Evolutionary conservation across 2,329 filamentous ascomycete genomes (phyloP).

Genomic region (Paecilomyces fulvus): DNA sequence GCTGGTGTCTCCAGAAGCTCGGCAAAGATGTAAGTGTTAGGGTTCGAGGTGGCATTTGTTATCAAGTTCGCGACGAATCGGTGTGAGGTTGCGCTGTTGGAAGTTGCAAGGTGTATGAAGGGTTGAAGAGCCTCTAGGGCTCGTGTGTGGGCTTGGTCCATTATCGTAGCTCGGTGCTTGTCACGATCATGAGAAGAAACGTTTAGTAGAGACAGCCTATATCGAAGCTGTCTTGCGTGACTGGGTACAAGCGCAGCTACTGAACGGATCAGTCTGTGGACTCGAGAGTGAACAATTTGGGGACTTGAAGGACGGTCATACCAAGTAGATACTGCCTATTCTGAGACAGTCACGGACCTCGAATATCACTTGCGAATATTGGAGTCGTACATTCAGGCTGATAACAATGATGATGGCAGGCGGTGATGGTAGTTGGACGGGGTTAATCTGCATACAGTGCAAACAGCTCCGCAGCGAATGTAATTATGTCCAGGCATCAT

Average conservation of each 20-base stretch:
- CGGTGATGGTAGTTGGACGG: neutral
- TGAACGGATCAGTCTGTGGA: neutral
- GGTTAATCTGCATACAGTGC: neutral
- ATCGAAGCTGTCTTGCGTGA: neutral
- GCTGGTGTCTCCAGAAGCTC: conserved; percentile 79
- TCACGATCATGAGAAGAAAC: neutral
- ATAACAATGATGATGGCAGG: neutral
- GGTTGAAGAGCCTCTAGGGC: conserved; percentile 60
- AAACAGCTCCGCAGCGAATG: neutral
- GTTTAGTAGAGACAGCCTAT: conserved; percentile 1
- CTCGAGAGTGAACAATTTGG: neutral
- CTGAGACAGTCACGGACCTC: neutral
- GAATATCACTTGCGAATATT: conserved; percentile 1
- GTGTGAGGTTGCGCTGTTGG: conserved; percentile 61
- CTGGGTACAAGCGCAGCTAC: neutral
- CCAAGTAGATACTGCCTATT: neutral
- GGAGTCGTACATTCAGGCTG: neutral
- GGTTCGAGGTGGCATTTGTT: conserved; percentile 76
- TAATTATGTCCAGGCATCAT: too few relatives aligned
- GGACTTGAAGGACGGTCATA: neutral
- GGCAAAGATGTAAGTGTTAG: conserved; percentile 85
- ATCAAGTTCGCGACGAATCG: conserved; percentile 80
- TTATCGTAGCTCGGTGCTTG: conserved; percentile 9
- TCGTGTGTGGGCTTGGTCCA: conserved; percentile 43
- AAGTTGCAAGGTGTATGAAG: conserved; percentile 83